Evolutionary conservation across 2,329 filamentous ascomycete species (phyloP).

Genomic region (Colletotrichum destructivum): DNA sequence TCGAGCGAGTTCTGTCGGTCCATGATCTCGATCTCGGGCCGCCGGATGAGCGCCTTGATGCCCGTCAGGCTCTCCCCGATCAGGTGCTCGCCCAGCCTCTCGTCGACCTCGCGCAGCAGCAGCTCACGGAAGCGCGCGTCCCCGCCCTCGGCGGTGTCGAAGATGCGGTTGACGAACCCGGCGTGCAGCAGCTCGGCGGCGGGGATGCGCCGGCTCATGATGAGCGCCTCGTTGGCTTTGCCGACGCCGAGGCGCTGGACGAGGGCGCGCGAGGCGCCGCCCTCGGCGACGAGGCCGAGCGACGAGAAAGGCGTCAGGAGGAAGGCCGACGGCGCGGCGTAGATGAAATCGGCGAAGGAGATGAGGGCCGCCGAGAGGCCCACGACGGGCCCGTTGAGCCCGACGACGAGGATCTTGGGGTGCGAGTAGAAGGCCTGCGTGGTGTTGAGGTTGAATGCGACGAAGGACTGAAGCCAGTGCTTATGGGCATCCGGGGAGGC

Average conservation of each 20-base stretch:
- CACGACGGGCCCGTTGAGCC: conserved; percentile 92
- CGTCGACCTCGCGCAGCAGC: conserved; percentile 86
- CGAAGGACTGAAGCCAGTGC: conserved; percentile 79
- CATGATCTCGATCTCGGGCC: conserved; percentile 79
- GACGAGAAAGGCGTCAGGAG: conserved; percentile 93
- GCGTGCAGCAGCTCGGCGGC: conserved; percentile 80
- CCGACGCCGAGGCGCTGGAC: conserved; percentile 84
- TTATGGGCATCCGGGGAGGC: conserved; percentile 57
- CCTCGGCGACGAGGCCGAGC: conserved; percentile 91
- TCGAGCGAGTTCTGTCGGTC: conserved; percentile 86
- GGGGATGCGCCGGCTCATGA: conserved; percentile 87
- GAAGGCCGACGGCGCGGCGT: conserved; percentile 85
- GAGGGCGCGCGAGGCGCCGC: conserved; percentile 83
- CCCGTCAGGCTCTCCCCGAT: conserved; percentile 83
- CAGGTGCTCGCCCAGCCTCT: conserved; percentile 84
- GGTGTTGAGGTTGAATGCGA: conserved; percentile 88
- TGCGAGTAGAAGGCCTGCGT: conserved; percentile 93
- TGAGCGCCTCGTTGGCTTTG: conserved; percentile 91
- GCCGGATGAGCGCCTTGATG: conserved; percentile 87
- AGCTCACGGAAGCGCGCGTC: conserved; percentile 77
- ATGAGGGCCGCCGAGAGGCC: conserved; percentile 89
- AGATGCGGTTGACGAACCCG: conserved; percentile 90
- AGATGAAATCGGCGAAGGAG: conserved; percentile 92
- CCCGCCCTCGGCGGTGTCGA: conserved; percentile 71
- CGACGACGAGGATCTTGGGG: conserved; percentile 92